A percentile compares a stretch with the other conserved stretches of the same genome.
Evolutionary conservation across 495 filamentous ascomycete genomes (phyloP).

Genomic region (Aspergillus biplanus): DNA sequence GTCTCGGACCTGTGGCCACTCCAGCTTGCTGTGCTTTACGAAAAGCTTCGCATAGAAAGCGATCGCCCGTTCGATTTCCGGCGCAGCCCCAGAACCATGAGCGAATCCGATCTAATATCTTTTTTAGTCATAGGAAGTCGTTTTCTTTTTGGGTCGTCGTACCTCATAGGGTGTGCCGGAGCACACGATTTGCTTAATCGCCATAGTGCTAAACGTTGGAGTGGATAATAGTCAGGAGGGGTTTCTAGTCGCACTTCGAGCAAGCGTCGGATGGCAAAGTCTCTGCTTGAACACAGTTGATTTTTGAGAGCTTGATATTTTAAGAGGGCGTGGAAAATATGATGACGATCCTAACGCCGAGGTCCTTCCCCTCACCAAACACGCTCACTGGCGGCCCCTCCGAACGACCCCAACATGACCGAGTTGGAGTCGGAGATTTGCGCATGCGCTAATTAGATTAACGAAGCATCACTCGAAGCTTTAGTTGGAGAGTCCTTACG

Average conservation of each 20-base stretch:
- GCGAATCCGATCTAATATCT: slow-evolving; percentile 7
- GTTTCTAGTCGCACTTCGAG: not conserved
- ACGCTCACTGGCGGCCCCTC: not conserved
- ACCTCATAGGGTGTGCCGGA: slow-evolving; percentile 18
- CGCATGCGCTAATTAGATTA: not conserved
- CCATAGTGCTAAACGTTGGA: not conserved
- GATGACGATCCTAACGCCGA: not conserved
- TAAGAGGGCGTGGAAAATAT: not conserved
- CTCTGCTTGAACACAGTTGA: not conserved
- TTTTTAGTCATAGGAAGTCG: not conserved
- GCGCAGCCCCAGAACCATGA: slow-evolving; percentile 1
- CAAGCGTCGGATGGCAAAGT: not conserved
- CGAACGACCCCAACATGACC: not conserved
- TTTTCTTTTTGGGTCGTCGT: not conserved
- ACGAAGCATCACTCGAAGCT: not conserved
- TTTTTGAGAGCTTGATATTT: not conserved
- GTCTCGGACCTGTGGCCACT: slow-evolving; percentile 9
- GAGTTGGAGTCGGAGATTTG: slow-evolving; percentile 2
- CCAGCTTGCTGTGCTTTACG: slow-evolving; percentile 11
- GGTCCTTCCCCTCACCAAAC: not conserved
- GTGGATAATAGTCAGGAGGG: not conserved
- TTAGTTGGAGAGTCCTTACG: not conserved
- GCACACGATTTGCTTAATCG: slow-evolving; percentile 16
- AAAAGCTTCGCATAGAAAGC: slow-evolving; percentile 16
- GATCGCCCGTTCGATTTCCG: not conserved